Base-by-base conservation (phyloP, 2,329 filamentous ascomycete genomes). In the Verticillium alfalfae region DNA sequence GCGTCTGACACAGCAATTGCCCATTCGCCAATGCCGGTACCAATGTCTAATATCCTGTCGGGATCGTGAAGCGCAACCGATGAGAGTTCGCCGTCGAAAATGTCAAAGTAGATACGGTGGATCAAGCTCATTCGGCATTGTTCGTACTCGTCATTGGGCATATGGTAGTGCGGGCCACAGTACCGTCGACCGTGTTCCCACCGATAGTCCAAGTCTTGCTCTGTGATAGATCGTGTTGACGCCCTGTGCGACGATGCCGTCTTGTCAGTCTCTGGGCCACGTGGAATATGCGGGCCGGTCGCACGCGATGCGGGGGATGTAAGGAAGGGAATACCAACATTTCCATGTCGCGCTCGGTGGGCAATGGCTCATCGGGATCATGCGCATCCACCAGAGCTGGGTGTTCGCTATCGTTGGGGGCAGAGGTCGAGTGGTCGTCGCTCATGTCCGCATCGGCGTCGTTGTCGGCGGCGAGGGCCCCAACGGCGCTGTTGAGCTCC, bases 61-160 rank as follows among this genome's bases (percentile, higher is more conserved):
- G 76, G 76, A 37, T 75, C 66, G 34, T 74, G 67, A 5, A 83
- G 69, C 3, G 76, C 75, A 7, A 77, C 76, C n/a, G 76, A 75
- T 26, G 76, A 81, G 38, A 80, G 69, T 62, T 79, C 75, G 63
- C 76, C 77, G 38, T 78, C 75, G 58, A 83, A 77, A 16, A 79
- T 73, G 60, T 81, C 80, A 6, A 87, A 73, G 67, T 85, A 88
- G 56, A 88, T 82, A 69, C 88, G 85, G 66, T 90, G 86, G 45
- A 85, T 76, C 59, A 90, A 77, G 62, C 83, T 81, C 58, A 88
- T 72, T 52, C 87, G 84, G 56, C 85, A 84, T 71, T 88, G 85
- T 69, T 90, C 87, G 56, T 80, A 74, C 56, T 88, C 84, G 67
- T 89, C 87, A 70, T 88, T 88, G 15, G 87, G 87, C 80, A 89